Evolutionary conservation across 352 stramenopile species (phyloP).

Genomic region (Phytophthora cactorum): DNA sequence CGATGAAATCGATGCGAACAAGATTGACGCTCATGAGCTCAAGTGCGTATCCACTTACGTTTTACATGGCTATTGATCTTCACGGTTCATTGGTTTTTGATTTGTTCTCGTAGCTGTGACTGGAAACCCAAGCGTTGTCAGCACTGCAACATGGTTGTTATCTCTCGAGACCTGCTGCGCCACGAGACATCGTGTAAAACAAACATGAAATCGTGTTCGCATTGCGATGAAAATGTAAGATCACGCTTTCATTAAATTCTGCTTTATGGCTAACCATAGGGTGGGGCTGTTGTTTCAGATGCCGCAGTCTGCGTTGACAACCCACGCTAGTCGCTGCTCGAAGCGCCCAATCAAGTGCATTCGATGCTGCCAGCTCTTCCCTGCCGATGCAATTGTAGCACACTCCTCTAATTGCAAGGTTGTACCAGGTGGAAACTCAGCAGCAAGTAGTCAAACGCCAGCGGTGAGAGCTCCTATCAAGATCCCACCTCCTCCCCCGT

Average conservation of each 20-base stretch:
- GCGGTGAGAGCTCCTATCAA: constrained; percentile 25
- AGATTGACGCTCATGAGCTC: constrained; percentile 71
- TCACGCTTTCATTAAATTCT: neutral
- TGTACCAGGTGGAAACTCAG: constrained; percentile 22
- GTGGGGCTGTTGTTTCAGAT: constrained; percentile 43
- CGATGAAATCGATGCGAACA: constrained; percentile 56
- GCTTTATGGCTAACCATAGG: constrained; percentile 1
- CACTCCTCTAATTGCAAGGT: constrained; percentile 80
- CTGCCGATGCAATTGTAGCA: constrained; percentile 71
- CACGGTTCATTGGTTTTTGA: neutral
- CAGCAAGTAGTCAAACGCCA: neutral
- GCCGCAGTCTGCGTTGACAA: constrained; percentile 46
- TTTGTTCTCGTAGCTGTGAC: constrained; percentile 52
- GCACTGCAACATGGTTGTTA: constrained; percentile 87
- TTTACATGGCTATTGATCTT: neutral
- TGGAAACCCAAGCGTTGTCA: constrained; percentile 82
- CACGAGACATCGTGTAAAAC: constrained; percentile 78
- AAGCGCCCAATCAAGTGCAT: constrained; percentile 88
- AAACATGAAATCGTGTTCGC: constrained; percentile 61
- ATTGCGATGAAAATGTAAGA: constrained; percentile 72
- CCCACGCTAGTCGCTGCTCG: constrained; percentile 63
- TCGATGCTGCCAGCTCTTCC: constrained; percentile 79
- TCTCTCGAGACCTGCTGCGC: constrained; percentile 60
- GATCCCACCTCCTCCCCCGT: constrained; percentile 57
- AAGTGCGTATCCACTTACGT: constrained; percentile 37